Conservation (phyloP, 306 rosid genomes). For the Cicer pinnatifidum region DNA sequence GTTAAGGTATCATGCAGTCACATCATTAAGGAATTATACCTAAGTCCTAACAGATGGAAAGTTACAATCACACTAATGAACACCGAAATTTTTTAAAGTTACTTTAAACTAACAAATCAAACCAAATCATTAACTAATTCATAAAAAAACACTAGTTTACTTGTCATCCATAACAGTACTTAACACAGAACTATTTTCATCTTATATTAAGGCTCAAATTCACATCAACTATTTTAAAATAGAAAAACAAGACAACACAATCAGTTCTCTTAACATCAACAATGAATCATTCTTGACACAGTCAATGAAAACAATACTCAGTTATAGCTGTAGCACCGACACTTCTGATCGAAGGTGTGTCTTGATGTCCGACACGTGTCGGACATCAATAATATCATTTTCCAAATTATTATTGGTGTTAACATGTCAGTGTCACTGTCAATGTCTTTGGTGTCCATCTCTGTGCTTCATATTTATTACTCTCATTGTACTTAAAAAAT, state of each 20-base stretch:
- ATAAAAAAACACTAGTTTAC: slow-evolving; percentile 18
- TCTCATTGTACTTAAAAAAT: slow-evolving; percentile 2
- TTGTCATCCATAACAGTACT: slow-evolving; percentile 4
- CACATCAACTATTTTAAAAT: slow-evolving; percentile 9
- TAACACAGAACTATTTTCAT: slow-evolving; percentile 11
- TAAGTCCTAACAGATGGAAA: slow-evolving; percentile 30
- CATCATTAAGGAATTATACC: slow-evolving; percentile 43
- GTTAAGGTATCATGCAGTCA: slow-evolving; percentile 43
- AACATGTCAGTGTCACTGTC: too few relatives aligned
- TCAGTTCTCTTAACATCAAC: slow-evolving; percentile 19
- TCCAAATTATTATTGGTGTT: too few relatives aligned
- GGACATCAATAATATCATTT: too few relatives aligned
- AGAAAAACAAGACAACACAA: not conserved
- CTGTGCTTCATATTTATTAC: not conserved
- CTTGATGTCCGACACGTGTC: too few relatives aligned
- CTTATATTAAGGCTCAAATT: slow-evolving; percentile 37
- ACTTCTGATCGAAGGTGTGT: too few relatives aligned
- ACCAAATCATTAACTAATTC: slow-evolving; percentile 2
- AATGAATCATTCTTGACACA: slow-evolving; percentile 1
- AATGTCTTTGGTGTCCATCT: too few relatives aligned
- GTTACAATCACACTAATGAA: slow-evolving; percentile 39
- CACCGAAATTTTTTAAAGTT: slow-evolving; percentile 7
- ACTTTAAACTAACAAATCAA: slow-evolving; percentile 14
- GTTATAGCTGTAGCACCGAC: not conserved
- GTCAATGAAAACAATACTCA: slow-evolving; percentile 11